These are phyloP conservation scores for Claviceps digitariae DNA, from an alignment of 2,329 filamentous ascomycete genomes.

Conservation along the genomic window DNA sequence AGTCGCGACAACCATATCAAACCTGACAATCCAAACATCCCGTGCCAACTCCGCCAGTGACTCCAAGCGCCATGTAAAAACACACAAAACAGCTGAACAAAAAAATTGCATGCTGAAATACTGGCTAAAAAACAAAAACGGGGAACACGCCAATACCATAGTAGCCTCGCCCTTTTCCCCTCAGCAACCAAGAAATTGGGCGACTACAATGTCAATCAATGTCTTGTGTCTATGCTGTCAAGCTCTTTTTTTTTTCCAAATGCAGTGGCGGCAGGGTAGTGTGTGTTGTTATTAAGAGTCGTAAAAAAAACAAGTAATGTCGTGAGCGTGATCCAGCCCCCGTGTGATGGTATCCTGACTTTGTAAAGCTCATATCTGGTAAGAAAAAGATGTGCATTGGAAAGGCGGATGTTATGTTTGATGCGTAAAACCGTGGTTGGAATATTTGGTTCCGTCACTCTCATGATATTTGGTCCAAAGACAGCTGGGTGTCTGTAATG, in stretches of 20 bases:
- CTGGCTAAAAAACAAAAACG: constrained; percentile 20
- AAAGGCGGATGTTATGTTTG: constrained; percentile 2
- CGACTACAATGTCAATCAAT: not conserved
- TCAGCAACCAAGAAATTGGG: not conserved
- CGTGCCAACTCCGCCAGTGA: constrained; percentile 22
- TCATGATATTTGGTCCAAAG: constrained; percentile 34
- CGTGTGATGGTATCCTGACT: constrained; percentile 8
- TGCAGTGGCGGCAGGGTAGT: not conserved
- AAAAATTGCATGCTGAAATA: constrained; percentile 21
- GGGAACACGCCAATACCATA: constrained; percentile 10
- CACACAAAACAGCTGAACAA: constrained; percentile 16
- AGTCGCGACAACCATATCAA: constrained; percentile 20
- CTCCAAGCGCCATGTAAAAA: constrained; percentile 29
- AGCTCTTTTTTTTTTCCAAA: not conserved
- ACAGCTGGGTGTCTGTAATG: constrained; percentile 34
- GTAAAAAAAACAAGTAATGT: constrained; percentile 13
- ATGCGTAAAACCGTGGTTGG: not conserved
- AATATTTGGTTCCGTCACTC: constrained; percentile 3
- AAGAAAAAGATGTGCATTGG: constrained; percentile 5
- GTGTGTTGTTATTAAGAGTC: constrained; percentile 20
- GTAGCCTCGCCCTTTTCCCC: constrained; percentile 1
- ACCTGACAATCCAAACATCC: constrained; percentile 21
- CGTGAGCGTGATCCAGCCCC: constrained; percentile 18
- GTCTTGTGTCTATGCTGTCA: not conserved
- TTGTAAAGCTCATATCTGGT: constrained; percentile 13